phyloP scores from a whole-genome alignment of 2,329 filamentous ascomycete species.

The Ilyonectria robusta region DNA sequence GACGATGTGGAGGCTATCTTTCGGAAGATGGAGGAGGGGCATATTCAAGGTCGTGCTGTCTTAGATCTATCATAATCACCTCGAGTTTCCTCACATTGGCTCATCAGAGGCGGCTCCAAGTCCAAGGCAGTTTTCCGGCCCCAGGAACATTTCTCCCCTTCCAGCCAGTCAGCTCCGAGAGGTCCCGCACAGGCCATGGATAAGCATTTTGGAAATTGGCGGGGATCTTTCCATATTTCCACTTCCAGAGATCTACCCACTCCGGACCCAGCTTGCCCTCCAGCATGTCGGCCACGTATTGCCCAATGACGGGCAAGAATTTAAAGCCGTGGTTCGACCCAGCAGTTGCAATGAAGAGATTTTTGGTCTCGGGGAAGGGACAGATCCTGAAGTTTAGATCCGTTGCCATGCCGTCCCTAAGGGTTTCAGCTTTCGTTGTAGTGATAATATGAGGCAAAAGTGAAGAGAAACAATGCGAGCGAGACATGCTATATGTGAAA shows the following conservation, averaged over 20 bases:
- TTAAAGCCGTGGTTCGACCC: constrained; percentile 69
- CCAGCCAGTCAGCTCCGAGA: constrained; percentile 40
- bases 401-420: constrained; percentile 50
- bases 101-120: constrained; percentile 35
- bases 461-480: too few relatives aligned
- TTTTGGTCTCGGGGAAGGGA: constrained; percentile 37
- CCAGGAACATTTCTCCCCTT: constrained; percentile 40
- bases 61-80: too few relatives aligned
- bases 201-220: constrained; percentile 40
- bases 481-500: too few relatives aligned
- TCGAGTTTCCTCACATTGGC: too few relatives aligned
- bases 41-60: too few relatives aligned
- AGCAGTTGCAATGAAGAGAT: constrained; percentile 65
- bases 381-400: constrained; percentile 50
- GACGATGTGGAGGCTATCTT: too few relatives aligned
- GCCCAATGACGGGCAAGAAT: constrained; percentile 67
- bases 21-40: too few relatives aligned
- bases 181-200: constrained; percentile 38
- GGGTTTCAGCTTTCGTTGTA: constrained; percentile 1
- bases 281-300: constrained; percentile 56
- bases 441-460: neutral
- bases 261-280: constrained; percentile 56
- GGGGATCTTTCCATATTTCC: constrained; percentile 39
- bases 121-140: constrained; percentile 42
- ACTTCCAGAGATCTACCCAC: constrained; percentile 57